Evolutionary conservation across 331 rosid species (phyloP).

Genomic region (Ulmus americana): DNA sequence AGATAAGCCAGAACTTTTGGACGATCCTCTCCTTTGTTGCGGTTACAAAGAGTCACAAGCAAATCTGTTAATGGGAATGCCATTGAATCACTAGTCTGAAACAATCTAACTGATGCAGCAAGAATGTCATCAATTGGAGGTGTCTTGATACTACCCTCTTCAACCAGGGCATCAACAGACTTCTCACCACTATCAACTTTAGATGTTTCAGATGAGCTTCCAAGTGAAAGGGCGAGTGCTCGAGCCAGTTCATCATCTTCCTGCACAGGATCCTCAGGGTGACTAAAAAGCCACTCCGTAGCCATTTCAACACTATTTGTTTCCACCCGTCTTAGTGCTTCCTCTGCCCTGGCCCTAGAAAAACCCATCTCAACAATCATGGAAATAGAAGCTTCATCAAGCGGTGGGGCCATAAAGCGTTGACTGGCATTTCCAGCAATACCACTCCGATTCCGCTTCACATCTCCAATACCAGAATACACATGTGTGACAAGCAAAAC

Average conservation of each 20-base stretch:
- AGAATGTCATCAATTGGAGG: conserved; percentile 95
- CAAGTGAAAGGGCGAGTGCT: conserved; percentile 92
- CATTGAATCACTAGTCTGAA: conserved; percentile 81
- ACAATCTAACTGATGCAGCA: conserved; percentile 62
- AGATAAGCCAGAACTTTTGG: conserved; percentile 77
- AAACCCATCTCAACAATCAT: conserved; percentile 97
- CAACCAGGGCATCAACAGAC: conserved; percentile 61
- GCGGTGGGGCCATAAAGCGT: conserved; percentile 76
- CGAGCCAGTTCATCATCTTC: conserved; percentile 97
- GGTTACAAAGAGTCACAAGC: conserved; percentile 77
- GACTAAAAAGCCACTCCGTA: conserved; percentile 95
- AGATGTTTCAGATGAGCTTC: conserved; percentile 80
- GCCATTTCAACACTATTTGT: conserved; percentile 99
- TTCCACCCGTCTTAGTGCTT: conserved; percentile 88
- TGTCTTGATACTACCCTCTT: conserved; percentile 64
- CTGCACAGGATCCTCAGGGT: conserved; percentile 95
- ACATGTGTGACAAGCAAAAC: conserved; percentile 81
- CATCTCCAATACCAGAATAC: conserved; percentile 95
- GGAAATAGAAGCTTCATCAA: conserved; percentile 82
- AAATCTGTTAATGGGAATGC: conserved; percentile 86
- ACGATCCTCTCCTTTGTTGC: conserved; percentile 87
- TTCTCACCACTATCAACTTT: conserved; percentile 72
- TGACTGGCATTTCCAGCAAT: conserved; percentile 62
- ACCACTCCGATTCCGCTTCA: conserved; percentile 70
- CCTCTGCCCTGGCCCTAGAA: conserved; percentile 97